Conservation (phyloP, 805 yeast genomes). For the Monosporozyma siamensis region DNA sequence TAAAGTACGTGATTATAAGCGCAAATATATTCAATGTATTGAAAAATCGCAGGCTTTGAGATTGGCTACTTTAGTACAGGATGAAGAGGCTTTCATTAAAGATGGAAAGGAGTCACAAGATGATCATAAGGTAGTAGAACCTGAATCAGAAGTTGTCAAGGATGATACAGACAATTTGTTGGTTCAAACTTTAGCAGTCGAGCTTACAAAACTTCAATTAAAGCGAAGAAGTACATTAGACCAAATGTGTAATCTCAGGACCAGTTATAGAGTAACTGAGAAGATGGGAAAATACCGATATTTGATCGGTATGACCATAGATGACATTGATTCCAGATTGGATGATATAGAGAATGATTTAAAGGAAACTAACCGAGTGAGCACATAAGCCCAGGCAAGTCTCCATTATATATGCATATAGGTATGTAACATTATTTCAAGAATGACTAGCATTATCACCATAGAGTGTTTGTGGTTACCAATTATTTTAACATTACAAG, state of each 20-base stretch:
- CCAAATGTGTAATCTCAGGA: conserved; percentile 42
- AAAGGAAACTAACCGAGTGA: conserved; percentile 11
- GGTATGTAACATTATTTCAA: neutral
- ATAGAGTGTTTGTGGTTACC: too few species aligned
- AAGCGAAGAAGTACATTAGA: conserved; percentile 36
- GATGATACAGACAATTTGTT: neutral
- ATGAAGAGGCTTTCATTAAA: conserved; percentile 35
- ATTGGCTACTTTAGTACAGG: conserved; percentile 48
- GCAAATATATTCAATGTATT: conserved; percentile 25
- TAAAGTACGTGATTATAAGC: conserved; percentile 7
- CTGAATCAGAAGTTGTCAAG: neutral
- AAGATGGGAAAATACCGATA: conserved; percentile 74
- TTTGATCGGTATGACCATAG: conserved; percentile 67
- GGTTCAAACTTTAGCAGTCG: conserved; percentile 26
- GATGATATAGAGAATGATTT: conserved; percentile 60
- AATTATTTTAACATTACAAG: too few species aligned
- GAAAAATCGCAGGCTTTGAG: conserved; percentile 60
- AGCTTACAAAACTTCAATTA: conserved; percentile 45
- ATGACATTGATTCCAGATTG: conserved; percentile 70
- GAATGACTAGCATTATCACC: too few species aligned
- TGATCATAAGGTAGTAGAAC: neutral
- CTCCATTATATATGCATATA: neutral
- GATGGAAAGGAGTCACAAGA: neutral
- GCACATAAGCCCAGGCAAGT: too few species aligned
- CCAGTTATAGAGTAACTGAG: conserved; percentile 36